A percentile compares a stretch with the other conserved stretches of the same genome.
Conservation (phyloP, 2,329 filamentous ascomycete species). For the Volutella citrinella region DNA sequence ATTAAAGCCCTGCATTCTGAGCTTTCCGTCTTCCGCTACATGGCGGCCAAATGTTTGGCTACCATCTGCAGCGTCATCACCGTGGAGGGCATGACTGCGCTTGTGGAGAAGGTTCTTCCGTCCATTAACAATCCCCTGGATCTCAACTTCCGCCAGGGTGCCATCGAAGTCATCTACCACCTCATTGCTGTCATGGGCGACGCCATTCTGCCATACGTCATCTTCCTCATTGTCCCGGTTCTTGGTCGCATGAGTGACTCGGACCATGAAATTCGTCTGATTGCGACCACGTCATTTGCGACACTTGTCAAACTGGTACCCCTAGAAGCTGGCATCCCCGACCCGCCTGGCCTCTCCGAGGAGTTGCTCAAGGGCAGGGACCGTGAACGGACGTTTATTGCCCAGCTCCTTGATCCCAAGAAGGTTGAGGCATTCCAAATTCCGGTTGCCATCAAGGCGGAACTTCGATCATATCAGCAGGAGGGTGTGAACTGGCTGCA, state of each 20-base stretch:
- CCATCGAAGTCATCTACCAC: conserved; percentile 94
- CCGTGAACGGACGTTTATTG: conserved; percentile 92
- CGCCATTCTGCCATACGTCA: conserved; percentile 91
- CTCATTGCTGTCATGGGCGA: conserved; percentile 98
- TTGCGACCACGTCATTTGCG: conserved; percentile 95
- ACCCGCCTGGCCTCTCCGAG: conserved; percentile 88
- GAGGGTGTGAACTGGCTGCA: conserved; percentile 98
- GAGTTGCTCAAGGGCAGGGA: conserved; percentile 87
- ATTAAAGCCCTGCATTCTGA: conserved; percentile 84
- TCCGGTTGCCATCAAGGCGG: conserved; percentile 94
- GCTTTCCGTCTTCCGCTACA: conserved; percentile 91
- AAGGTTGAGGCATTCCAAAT: conserved; percentile 94
- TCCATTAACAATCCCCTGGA: conserved; percentile 90
- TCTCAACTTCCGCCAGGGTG: conserved; percentile 84
- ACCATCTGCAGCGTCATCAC: conserved; percentile 97
- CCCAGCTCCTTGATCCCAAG: conserved; percentile 92
- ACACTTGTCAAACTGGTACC: conserved; percentile 96
- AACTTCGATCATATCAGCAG: conserved; percentile 94
- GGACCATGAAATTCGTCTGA: conserved; percentile 88
- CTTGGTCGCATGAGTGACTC: conserved; percentile 98
- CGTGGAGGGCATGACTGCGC: conserved; percentile 90
- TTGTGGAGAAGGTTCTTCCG: conserved; percentile 90
- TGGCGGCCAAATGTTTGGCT: conserved; percentile 94
- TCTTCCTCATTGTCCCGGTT: conserved; percentile 97
- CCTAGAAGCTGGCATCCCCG: conserved; percentile 93